Percentiles rank a stretch among this genome's conserved stretches.
These are phyloP conservation scores for Fusarium concolor DNA, from an alignment of 2,329 filamentous ascomycete genomes.

Conservation along the genomic window DNA sequence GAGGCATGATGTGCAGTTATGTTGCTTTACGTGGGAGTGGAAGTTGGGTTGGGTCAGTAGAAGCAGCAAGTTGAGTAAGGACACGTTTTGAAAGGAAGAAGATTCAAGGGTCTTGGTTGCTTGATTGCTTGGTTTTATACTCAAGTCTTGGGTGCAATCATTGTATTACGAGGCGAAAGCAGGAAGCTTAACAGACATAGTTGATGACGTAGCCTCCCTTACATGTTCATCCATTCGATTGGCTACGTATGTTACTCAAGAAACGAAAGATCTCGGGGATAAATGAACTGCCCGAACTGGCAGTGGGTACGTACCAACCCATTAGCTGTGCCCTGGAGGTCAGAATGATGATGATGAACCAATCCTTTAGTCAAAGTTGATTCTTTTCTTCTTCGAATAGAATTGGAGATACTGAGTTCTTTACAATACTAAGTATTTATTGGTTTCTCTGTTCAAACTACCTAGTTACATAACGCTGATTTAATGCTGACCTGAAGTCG, in stretches of 20 bases:
- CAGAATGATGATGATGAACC: too few species aligned
- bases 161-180: conserved; percentile 10
- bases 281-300: too few species aligned
- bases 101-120: neutral
- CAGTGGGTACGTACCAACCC: too few species aligned
- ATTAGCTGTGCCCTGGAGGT: too few species aligned
- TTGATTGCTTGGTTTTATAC: conserved; percentile 25
- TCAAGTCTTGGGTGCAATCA: conserved; percentile 18
- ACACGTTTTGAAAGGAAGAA: neutral
- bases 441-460: too few species aligned
- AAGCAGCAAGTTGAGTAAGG: neutral
- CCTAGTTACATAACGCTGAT: too few species aligned
- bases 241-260: conserved; percentile 28
- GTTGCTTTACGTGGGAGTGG: neutral
- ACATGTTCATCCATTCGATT: conserved; percentile 41
- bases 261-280: too few species aligned
- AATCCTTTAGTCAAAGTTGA: too few species aligned
- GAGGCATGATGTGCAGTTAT: conserved; percentile 66
- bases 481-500: too few species aligned
- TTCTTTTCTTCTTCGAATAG: too few species aligned
- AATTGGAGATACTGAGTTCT: too few species aligned
- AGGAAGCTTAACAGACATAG: conserved; percentile 23
- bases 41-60: neutral
- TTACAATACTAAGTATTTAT: too few species aligned
- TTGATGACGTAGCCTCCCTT: conserved; percentile 48